Percentiles rank a stretch among this genome's conserved stretches.
These are phyloP conservation scores for Sordariomycetes sp. DNA, from an alignment of 2,329 filamentous ascomycete species.

Conservation along the genomic window DNA sequence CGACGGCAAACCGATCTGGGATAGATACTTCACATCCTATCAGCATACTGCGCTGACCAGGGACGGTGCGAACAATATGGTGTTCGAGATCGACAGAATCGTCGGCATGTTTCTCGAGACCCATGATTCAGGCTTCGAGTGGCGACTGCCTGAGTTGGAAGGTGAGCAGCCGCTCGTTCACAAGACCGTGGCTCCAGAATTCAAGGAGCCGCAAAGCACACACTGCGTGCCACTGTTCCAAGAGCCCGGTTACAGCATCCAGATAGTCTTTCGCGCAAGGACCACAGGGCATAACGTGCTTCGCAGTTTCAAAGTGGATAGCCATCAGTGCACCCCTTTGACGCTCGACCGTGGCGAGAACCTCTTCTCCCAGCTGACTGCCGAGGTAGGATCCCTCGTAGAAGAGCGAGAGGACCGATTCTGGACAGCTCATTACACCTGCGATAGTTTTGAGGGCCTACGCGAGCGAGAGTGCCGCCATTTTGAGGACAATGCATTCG, in stretches of 20 bases:
- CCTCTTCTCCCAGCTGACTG: conserved; percentile 34
- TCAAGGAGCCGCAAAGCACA: conserved; percentile 32
- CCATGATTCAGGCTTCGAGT: conserved; percentile 40
- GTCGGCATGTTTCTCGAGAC: conserved; percentile 39
- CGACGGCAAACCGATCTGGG: conserved; percentile 29
- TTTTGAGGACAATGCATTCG: conserved; percentile 32
- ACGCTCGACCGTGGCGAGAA: conserved; percentile 35
- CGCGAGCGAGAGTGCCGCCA: conserved; percentile 28
- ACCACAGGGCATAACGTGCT: conserved; percentile 25
- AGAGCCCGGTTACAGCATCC: conserved; percentile 39
- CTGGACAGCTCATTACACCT: conserved; percentile 26
- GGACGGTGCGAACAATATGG: conserved; percentile 33
- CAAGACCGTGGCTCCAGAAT: conserved; percentile 28
- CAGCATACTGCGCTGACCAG: conserved; percentile 36
- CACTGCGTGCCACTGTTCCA: conserved; percentile 39
- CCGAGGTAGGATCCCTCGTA: conserved; percentile 32
- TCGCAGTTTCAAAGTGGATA: conserved; percentile 33
- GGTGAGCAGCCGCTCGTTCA: conserved; percentile 25
- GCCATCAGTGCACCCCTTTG: conserved; percentile 36
- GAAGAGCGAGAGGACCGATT: conserved; percentile 30
- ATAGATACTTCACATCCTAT: conserved; percentile 38
- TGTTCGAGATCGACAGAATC: conserved; percentile 39
- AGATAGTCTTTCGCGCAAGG: conserved; percentile 29
- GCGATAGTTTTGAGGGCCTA: conserved; percentile 23
- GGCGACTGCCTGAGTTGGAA: conserved; percentile 32